Base-by-base conservation (phyloP, 768 basidiomycete species). In the Sistotremastrum niveocremeum region DNA sequence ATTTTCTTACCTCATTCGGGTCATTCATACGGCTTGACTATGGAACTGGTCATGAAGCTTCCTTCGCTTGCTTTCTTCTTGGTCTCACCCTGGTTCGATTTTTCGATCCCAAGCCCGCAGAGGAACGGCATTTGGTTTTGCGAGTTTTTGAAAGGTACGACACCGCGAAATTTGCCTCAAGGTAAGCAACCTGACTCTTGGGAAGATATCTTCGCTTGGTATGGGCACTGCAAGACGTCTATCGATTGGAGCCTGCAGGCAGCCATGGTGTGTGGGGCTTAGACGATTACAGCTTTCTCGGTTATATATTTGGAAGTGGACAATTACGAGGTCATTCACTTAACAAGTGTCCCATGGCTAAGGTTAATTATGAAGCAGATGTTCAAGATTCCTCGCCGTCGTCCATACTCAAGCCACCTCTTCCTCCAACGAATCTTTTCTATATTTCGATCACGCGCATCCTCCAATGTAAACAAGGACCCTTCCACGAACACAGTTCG, bases 221-320 rank as follows among this genome's bases (percentile, higher is more conserved):
- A 51, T 91, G 87, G 77, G 73, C 72, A 47, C 69, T 97, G 10
- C 91, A 97, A 59, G 85, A 90, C 51, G 73, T 76, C 33, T 99
- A 97, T 60, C 77, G 71, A 42, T 77, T 99, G 7, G 94, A 97
- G 62, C 91, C 93, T 4, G 95, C 95, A 2, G 95, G 95, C 6
- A 93, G 87, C 51, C 93, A 97, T 58, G 95, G 95, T 4, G 94
- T 97, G 1, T 99, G 94, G 95, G 95, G 93, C 2, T 65, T 98
- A 35, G 93, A 97, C 56, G 93, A 95, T 59, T 94, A 83, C 45
- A 74, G 71, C 44, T 93, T 94, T 63, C 71, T 97, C 39, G 79
- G 84, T 3, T 95, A 94, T 56, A 72, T 91, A 7, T 90, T 91
- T 58, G 93, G 91, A 7, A 88, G 88, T 51, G 88, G 78, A 2